A percentile compares a stretch with the other conserved stretches of the same genome.
These are phyloP conservation scores for Sambucus nigra DNA, from an alignment of 129 eudicot genomes.

Conservation along the genomic window DNA sequence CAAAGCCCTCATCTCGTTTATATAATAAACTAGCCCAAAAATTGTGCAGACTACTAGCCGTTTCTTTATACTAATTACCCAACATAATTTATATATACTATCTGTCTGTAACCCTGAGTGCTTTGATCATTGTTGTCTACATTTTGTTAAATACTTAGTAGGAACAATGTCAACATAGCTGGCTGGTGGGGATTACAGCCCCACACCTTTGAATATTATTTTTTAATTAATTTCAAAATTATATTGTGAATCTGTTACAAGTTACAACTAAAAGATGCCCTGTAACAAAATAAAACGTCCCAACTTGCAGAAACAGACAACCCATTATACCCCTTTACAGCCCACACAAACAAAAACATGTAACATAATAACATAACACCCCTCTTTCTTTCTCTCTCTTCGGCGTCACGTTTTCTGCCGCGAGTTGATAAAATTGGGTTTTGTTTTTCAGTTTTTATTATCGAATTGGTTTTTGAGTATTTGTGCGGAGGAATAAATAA, in stretches of 20 bases:
- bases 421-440: background rate
- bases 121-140: background rate
- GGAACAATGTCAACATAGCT: constrained; percentile 29
- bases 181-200: constrained; percentile 15
- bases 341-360: constrained; percentile 20
- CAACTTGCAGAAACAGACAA: constrained; percentile 48
- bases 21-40: too few species aligned
- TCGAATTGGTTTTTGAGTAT: constrained; percentile 10
- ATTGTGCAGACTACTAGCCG: too few species aligned
- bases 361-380: too few species aligned
- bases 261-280: constrained; percentile 4
- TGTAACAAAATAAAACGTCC: constrained; percentile 18
- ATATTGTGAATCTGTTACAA: constrained; percentile 4
- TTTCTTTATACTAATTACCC: too few species aligned
- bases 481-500: constrained; percentile 10
- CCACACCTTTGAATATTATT: background rate
- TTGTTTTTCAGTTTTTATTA: too few species aligned
- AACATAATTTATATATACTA: too few species aligned
- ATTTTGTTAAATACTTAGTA: background rate
- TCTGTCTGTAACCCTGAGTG: too few species aligned
- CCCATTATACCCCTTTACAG: constrained; percentile 46
- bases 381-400: constrained; percentile 11
- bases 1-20: too few species aligned
- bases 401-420: background rate
- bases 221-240: too few species aligned